phyloP scores from a whole-genome alignment of 129 eudicot genomes.

The Mikania micrantha region DNA sequence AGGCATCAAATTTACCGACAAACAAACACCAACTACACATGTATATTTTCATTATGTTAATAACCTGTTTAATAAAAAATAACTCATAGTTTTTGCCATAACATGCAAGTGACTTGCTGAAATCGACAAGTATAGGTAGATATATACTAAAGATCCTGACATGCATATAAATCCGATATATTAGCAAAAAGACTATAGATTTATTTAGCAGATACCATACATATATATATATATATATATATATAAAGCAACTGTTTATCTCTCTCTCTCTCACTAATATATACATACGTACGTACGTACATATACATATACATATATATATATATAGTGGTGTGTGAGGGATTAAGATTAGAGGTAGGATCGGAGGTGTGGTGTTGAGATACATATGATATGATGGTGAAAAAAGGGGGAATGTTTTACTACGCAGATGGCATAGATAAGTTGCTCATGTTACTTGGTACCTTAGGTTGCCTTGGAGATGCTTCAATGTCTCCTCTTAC shows the following conservation, averaged over 20 bases:
- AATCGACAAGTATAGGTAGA: neutral
- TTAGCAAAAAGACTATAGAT: neutral
- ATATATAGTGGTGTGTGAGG: neutral
- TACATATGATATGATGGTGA: slow-evolving; percentile 45
- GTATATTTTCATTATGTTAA: neutral
- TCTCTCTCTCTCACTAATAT: neutral
- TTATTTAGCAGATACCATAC: neutral
- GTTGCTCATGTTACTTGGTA: slow-evolving; percentile 59
- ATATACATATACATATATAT: no score
- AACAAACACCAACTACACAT: neutral
- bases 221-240: neutral
- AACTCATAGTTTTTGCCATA: no score
- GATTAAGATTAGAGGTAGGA: neutral
- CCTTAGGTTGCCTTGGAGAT: slow-evolving; percentile 56
- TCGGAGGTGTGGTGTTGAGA: neutral
- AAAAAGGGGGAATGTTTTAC: slow-evolving; percentile 43
- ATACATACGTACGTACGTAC: no score
- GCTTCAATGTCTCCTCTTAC: slow-evolving; percentile 62
- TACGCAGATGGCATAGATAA: slow-evolving; percentile 61
- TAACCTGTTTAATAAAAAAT: no score
- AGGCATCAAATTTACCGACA: slow-evolving; percentile 15
- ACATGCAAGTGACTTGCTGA: neutral
- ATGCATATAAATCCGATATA: neutral
- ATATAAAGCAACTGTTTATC: no score
- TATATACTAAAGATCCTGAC: slow-evolving; percentile 12